phyloP scores from a whole-genome alignment of 2,329 filamentous ascomycete species.

The Aspergillus sp. region DNA sequence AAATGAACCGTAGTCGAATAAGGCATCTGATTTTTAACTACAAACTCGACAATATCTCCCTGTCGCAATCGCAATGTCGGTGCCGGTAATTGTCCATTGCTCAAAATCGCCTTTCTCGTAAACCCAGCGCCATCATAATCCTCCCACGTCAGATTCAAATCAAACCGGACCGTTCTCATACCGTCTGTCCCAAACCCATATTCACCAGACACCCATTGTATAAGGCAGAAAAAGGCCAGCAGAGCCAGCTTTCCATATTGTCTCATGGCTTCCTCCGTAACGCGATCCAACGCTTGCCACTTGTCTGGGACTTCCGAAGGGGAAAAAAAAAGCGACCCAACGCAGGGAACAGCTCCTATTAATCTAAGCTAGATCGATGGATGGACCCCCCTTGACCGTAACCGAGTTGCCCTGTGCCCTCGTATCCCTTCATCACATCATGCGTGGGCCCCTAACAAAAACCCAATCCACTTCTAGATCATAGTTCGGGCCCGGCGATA shows the following conservation, averaged over 20 bases:
- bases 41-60: constrained; percentile 22
- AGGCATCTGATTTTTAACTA: constrained; percentile 21
- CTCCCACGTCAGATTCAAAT: constrained; percentile 27
- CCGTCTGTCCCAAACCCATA: background rate
- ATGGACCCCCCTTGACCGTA: too few relatives aligned
- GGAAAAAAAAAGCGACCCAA: background rate
- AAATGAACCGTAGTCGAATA: constrained; percentile 21
- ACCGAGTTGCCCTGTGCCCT: too few relatives aligned
- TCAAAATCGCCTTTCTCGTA: constrained; percentile 20
- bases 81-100: constrained; percentile 23
- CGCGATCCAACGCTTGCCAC: too few relatives aligned
- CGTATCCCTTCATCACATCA: too few relatives aligned
- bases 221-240: constrained; percentile 1
- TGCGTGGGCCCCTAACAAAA: too few relatives aligned
- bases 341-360: background rate
- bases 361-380: too few relatives aligned
- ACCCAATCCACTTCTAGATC: too few relatives aligned
- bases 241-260: background rate
- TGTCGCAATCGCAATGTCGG: constrained; percentile 19
- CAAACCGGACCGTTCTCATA: constrained; percentile 15
- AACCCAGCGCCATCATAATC: constrained; percentile 21
- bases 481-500: too few relatives aligned
- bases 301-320: background rate
- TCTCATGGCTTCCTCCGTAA: background rate
- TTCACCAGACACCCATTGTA: constrained; percentile 1